Conservation (phyloP, 257 asterid genomes). For the Lithospermum erythrorhizon region DNA sequence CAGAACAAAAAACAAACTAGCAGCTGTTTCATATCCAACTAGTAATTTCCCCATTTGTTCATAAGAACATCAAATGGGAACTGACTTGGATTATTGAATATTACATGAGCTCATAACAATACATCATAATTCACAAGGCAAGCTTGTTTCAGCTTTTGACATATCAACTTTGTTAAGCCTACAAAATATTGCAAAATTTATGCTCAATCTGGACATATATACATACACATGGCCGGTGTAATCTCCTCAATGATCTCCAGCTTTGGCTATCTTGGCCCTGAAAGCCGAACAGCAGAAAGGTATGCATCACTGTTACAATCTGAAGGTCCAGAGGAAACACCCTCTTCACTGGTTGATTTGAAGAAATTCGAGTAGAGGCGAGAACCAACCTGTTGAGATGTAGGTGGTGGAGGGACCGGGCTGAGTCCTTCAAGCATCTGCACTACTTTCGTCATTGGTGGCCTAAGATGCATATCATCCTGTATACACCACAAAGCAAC, state of each 20-base stretch:
- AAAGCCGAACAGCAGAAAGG: constrained; percentile 73
- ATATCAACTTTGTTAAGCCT: constrained; percentile 14
- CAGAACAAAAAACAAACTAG: too few relatives aligned
- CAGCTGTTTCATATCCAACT: too few relatives aligned
- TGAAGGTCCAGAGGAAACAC: constrained; percentile 80
- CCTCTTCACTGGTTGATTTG: constrained; percentile 56
- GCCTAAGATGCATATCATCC: constrained; percentile 74
- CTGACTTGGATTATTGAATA: too few relatives aligned
- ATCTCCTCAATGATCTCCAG: constrained; percentile 8
- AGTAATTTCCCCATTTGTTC: too few relatives aligned
- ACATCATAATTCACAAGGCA: constrained; percentile 6
- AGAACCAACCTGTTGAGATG: constrained; percentile 49
- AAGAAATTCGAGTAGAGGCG: constrained; percentile 46
- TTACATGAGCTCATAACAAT: neutral
- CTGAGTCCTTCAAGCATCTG: constrained; percentile 92
- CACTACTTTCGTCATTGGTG: constrained; percentile 83
- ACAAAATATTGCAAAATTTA: constrained; percentile 23
- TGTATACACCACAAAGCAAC: constrained; percentile 98
- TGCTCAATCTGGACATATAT: constrained; percentile 8
- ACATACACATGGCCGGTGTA: constrained; percentile 17
- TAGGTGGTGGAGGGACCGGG: constrained; percentile 67
- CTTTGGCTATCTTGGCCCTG: constrained; percentile 80
- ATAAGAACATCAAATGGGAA: constrained; percentile 2
- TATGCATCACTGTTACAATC: constrained; percentile 70
- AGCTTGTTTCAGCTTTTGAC: constrained; percentile 12